phyloP scores from a whole-genome alignment of 768 basidiomycete species.

The Lentinula edodes region DNA sequence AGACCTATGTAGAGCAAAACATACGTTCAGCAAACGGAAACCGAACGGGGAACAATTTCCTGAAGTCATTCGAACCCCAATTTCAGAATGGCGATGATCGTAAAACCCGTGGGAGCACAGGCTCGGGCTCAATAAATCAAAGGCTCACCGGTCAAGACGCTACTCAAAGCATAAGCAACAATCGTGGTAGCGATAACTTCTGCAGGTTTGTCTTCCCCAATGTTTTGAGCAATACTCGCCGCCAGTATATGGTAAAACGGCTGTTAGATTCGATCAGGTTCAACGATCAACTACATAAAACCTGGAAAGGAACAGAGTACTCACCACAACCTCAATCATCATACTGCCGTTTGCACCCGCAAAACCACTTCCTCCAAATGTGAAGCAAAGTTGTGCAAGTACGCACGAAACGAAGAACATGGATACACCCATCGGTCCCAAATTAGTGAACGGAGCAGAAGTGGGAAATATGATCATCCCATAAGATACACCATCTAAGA shows the following conservation, averaged over 20 bases:
- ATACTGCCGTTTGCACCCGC: conserved; percentile 88
- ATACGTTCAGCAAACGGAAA: not conserved
- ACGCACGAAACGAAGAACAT: conserved; percentile 88
- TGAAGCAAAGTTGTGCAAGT: conserved; percentile 52
- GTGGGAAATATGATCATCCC: conserved; percentile 97
- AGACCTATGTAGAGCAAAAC: conserved; percentile 43
- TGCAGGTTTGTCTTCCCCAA: conserved; percentile 62
- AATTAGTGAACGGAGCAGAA: conserved; percentile 67
- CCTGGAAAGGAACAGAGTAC: conserved; percentile 15
- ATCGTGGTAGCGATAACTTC: conserved; percentile 91
- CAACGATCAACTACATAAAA: not conserved
- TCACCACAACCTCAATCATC: conserved; percentile 97
- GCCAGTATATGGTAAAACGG: conserved; percentile 96
- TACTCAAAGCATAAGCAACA: conserved; percentile 81
- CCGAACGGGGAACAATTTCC: too few species aligned
- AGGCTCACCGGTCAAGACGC: conserved; percentile 75
- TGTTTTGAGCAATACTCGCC: conserved; percentile 61
- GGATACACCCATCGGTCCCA: conserved; percentile 88
- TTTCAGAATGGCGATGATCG: too few species aligned
- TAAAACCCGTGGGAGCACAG: too few species aligned
- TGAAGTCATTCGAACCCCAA: too few species aligned
- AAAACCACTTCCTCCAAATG: conserved; percentile 84
- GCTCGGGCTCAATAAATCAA: not conserved
- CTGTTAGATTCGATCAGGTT: conserved; percentile 26
- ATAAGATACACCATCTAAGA: conserved; percentile 93